Evolutionary conservation across 129 eudicot species (phyloP), one percentile per base, ranked within the genome.

Genomic region (Artemisia annua): DNA sequence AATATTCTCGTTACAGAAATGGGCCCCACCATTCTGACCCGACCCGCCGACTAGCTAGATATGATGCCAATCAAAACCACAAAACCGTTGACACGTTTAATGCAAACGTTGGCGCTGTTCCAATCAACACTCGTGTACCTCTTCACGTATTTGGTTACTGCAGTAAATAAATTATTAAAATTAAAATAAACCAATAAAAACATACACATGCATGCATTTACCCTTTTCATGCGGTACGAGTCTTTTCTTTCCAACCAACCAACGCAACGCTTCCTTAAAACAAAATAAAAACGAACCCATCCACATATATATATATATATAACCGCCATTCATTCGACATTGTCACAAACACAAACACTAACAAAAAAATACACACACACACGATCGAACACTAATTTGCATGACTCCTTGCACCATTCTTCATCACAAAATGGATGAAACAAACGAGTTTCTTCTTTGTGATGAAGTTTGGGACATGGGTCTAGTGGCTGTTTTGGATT

Each of bases 211-310:
- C 35, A 30, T 70, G 89, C 96, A 89, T 86, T 86, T 70, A 89
- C 91, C 81, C 82, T 43, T 66, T 79, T 89, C 92, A 87, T 90
- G 90, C 79, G 82, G 85, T 81, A 67, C 85, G 90, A 87, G 88
- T 83, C 91, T 87, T 73, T 63, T 57, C 62, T 66, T 84, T 69
- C 35, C 35, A 30, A 30, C 87, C 72, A 82, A 48, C 90, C 72
- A 80, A 80, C 83, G 24, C 75, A 72, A 26, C 73, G 43, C 15
- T 70, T 52, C 55, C 22, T 14, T 30, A 30, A 30, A 30, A 11
- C 51, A 26, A 15, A 18, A 0, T 30, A 17, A 49, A 24, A 81
- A 48, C 43, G n/a, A n/a, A n/a, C n/a, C n/a, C n/a, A n/a, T n/a
- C n/a, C n/a, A n/a, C n/a, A n/a, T n/a, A n/a, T n/a, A n/a, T n/a